Evolutionary conservation across 2,329 filamentous ascomycete genomes (phyloP).

Genomic region (Xylariaceae sp.): DNA sequence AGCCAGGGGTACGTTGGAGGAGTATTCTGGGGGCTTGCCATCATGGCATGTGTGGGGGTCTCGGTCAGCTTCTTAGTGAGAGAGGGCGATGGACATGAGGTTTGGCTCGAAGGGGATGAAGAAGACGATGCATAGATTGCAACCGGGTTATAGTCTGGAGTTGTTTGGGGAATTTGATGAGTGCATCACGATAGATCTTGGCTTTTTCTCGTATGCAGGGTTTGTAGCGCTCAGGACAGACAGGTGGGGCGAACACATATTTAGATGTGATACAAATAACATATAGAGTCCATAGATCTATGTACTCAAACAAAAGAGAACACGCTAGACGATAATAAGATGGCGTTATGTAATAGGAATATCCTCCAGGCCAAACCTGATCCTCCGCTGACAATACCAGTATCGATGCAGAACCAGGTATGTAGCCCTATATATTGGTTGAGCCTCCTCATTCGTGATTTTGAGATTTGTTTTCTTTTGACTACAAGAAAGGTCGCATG

Average conservation of each 20-base stretch:
- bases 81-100: constrained; percentile 62
- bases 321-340: not conserved
- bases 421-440: not conserved
- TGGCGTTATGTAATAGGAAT: not conserved
- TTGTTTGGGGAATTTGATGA: too few relatives aligned
- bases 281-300: not conserved
- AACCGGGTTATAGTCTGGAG: not conserved
- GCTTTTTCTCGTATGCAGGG: too few relatives aligned
- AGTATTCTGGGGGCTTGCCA: constrained; percentile 53
- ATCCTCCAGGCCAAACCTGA: not conserved
- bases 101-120: constrained; percentile 59
- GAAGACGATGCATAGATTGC: constrained; percentile 32
- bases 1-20: constrained; percentile 53
- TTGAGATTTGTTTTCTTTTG: too few relatives aligned
- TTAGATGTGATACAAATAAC: not conserved
- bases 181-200: too few relatives aligned
- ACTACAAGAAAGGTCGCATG: too few relatives aligned
- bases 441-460: too few relatives aligned
- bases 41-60: constrained; percentile 44
- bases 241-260: too few relatives aligned
- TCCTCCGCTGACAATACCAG: not conserved
- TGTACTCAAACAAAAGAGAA: not conserved
- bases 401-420: constrained; percentile 1
- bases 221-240: too few relatives aligned
- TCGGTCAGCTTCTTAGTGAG: constrained; percentile 51